phyloP scores from a whole-genome alignment of 2,329 filamentous ascomycete genomes.

The Daldinia sp. region DNA sequence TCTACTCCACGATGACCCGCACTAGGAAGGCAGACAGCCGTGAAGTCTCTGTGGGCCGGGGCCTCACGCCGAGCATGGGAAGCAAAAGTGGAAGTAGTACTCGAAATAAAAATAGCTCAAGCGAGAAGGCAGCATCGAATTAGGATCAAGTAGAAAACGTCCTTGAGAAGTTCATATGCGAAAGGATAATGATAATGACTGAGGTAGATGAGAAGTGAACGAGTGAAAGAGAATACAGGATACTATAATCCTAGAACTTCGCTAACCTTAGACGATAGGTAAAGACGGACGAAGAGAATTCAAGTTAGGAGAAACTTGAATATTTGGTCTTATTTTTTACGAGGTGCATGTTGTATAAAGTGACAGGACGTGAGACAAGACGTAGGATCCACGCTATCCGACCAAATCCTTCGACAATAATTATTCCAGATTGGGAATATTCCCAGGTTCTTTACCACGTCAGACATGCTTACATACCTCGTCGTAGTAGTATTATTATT shows the following conservation, averaged over 20 bases:
- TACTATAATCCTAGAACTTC: not conserved
- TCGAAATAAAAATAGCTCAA: not conserved
- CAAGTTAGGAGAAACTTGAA: constrained; percentile 15
- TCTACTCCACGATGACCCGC: constrained; percentile 1
- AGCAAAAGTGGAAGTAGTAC: too few relatives aligned
- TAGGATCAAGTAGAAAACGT: not conserved
- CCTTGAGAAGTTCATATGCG: not conserved
- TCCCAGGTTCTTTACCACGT: not conserved
- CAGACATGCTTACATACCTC: not conserved
- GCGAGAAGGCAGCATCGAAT: constrained; percentile 11
- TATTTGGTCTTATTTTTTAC: constrained; percentile 20
- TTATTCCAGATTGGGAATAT: constrained; percentile 4
- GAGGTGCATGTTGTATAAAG: constrained; percentile 12
- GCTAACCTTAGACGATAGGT: not conserved
- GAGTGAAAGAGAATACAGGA: not conserved
- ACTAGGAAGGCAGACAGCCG: not conserved
- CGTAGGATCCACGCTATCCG: constrained; percentile 20
- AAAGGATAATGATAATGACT: not conserved
- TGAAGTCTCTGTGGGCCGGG: not conserved
- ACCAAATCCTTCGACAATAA: constrained; percentile 27
- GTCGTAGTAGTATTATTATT: too few relatives aligned
- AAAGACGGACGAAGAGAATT: not conserved
- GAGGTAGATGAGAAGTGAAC: not conserved
- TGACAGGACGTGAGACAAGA: constrained; percentile 29
- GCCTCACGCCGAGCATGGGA: constrained; percentile 15